A percentile compares a stretch with the other conserved stretches of the same genome.
Conservation (phyloP, 1,139 yeast genomes). For the Hanseniaspora uvarum region DNA sequence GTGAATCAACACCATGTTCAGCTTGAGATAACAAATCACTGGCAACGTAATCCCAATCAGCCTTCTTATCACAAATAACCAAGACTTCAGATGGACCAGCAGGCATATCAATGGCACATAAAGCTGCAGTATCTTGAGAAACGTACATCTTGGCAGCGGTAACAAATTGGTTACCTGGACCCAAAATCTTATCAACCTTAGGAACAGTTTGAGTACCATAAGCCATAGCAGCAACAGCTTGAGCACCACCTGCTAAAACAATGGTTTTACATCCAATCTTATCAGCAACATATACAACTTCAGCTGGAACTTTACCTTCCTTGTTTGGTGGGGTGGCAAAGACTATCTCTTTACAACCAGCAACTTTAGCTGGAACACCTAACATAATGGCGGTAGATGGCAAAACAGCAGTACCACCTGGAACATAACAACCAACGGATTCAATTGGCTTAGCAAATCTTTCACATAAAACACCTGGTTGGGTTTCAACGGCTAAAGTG, state of each 20-base stretch:
- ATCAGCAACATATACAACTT: constrained; percentile 94
- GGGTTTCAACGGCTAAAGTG: constrained; percentile 76
- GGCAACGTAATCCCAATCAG: constrained; percentile 93
- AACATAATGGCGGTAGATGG: constrained; percentile 97
- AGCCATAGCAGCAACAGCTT: constrained; percentile 97
- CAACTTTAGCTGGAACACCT: constrained; percentile 98
- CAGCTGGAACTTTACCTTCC: constrained; percentile 81
- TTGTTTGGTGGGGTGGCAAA: constrained; percentile 96
- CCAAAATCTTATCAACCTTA: constrained; percentile 91
- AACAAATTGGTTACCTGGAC: constrained; percentile 98
- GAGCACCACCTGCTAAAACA: constrained; percentile 97
- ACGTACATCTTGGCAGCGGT: constrained; percentile 98
- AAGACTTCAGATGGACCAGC: constrained; percentile 98
- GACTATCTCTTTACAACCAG: constrained; percentile 89
- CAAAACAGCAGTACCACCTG: constrained; percentile 97
- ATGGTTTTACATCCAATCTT: constrained; percentile 85
- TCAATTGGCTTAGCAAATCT: constrained; percentile 92
- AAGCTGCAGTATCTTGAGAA: constrained; percentile 87
- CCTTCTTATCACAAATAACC: constrained; percentile 74
- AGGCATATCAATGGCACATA: constrained; percentile 97
- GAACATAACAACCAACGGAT: constrained; percentile 87
- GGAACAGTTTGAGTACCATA: constrained; percentile 89
- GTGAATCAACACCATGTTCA: constrained; percentile 97
- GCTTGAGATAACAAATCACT: constrained; percentile 94
- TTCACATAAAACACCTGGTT: constrained; percentile 88